Base-by-base conservation (phyloP, 345 rosid genomes). In the Turnera subulata region DNA sequence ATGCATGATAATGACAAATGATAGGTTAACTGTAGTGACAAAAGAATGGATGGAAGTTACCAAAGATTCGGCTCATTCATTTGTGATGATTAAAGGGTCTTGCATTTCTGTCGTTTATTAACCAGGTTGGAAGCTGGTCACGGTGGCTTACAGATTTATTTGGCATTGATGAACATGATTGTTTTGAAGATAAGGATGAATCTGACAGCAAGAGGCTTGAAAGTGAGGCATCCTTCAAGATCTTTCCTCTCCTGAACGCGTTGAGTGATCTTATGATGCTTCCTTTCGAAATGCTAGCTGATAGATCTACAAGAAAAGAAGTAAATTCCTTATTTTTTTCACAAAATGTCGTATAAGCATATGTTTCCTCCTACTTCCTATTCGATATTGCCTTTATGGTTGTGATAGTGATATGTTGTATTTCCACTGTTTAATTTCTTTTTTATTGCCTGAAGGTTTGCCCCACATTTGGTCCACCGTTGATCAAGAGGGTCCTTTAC, bases 191-290 rank as follows among this genome's bases (percentile, higher is more conserved):
- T 35, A 62, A 55, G 22, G 70, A 59, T 52, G 78, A 66, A 35
- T 50, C 39, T 33, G 49, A 69, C 47, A 54, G 64, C 37, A 74
- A 61, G 56, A 76, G 59, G 20, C 61, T 23, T 47, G 78, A 68
- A 37, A 11, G 35, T 35, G 76, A 72, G 65, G 61, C 76, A 60
- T 76, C 88, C 44, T 84, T 83, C 75, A 89, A 79, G 85, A 65
- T 83, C 65, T 92, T 92, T 67, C 72, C 56, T 63, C 82, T 89
- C 48, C 93, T 92, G 21, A 82, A 83, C 66, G 88, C 91, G 18
- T 78, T 92, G 72, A 88, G 95, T 53, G 95, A 89, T 78, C 89
- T 89, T 49, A 83, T 92, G 96, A 92, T 86, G 98, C 91, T 92
- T 65, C 98, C 98, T 62, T 86, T 78, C 35, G 91, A 84, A 58